These are phyloP conservation scores for Tremella mesenterica DNA, from an alignment of 768 basidiomycete genomes.

Conservation along the genomic window DNA sequence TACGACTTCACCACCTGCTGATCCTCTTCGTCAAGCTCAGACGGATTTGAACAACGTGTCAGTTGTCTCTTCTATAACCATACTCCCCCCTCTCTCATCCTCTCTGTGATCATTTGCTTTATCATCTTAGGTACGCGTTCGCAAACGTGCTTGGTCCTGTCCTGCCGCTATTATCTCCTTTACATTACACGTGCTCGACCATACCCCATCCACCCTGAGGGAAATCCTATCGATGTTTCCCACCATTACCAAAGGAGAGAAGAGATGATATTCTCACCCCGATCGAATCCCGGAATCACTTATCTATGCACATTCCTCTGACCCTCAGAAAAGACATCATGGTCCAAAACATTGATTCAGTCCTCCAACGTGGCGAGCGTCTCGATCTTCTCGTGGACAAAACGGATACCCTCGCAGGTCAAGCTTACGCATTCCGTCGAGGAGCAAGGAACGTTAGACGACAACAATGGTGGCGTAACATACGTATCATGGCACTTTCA, in stretches of 20 bases:
- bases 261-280: neutral
- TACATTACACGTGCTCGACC: neutral
- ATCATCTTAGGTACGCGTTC: neutral
- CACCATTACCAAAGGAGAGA: neutral
- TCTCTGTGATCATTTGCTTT: neutral
- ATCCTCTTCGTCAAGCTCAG: conserved; percentile 84
- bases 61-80: conserved; percentile 3
- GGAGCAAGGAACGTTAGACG: conserved; percentile 61
- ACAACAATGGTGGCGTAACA: conserved; percentile 48
- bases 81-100: neutral
- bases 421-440: conserved; percentile 84
- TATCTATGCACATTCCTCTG: neutral
- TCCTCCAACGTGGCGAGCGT: conserved; percentile 84
- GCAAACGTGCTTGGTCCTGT: neutral
- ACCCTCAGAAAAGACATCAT: conserved; percentile 68
- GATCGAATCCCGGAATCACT: neutral
- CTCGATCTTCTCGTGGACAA: conserved; percentile 94
- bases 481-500: conserved; percentile 50
- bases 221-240: neutral
- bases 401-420: conserved; percentile 88
- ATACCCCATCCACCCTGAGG: neutral
- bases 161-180: neutral
- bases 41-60: conserved; percentile 56
- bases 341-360: conserved; percentile 97
- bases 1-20: conserved; percentile 74